Percentiles rank a stretch among this genome's conserved stretches.
phyloP scores from a whole-genome alignment of 371 early-diverging fungal genomes.

The Mortierella sp. region DNA sequence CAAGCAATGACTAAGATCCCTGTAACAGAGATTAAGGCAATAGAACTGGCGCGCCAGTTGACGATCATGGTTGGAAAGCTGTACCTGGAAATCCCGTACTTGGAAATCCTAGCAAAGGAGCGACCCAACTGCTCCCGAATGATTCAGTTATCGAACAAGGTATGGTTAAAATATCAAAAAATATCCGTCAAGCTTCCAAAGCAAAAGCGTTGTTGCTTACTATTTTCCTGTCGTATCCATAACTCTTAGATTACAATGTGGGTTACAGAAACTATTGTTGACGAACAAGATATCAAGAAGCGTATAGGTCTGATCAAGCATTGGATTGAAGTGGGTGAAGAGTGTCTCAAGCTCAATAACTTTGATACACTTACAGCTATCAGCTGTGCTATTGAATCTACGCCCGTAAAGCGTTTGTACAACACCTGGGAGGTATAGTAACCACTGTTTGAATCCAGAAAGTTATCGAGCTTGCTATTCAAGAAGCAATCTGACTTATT shows the following conservation, averaged over 20 bases:
- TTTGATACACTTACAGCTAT: conserved; percentile 93
- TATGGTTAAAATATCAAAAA: conserved; percentile 2
- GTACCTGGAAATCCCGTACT: conserved; percentile 79
- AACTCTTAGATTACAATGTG: conserved; percentile 65
- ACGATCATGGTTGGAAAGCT: conserved; percentile 85
- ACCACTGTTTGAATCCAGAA: conserved; percentile 9
- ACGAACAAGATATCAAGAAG: conserved; percentile 80
- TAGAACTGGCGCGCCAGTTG: conserved; percentile 92
- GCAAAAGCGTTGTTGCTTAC: background rate
- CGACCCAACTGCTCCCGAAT: conserved; percentile 73
- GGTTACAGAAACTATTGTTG: conserved; percentile 84
- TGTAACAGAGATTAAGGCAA: conserved; percentile 85
- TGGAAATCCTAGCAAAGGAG: conserved; percentile 86
- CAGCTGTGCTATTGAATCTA: conserved; percentile 88
- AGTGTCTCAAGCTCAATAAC: conserved; percentile 85
- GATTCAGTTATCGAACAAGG: conserved; percentile 62
- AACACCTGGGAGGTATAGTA: conserved; percentile 84
- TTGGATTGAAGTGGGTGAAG: conserved; percentile 88
- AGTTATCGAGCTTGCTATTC: background rate
- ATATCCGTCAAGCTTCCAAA: background rate
- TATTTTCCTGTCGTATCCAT: background rate
- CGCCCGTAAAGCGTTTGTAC: conserved; percentile 86
- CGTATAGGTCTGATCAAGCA: conserved; percentile 82
- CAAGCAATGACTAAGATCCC: conserved; percentile 63
- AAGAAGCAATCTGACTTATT: conserved; percentile 1